A percentile compares a stretch with the other conserved stretches of the same genome.
Evolutionary conservation across 202 grass and related monocot genomes (phyloP).

Genomic region (Panicum virgatum): DNA sequence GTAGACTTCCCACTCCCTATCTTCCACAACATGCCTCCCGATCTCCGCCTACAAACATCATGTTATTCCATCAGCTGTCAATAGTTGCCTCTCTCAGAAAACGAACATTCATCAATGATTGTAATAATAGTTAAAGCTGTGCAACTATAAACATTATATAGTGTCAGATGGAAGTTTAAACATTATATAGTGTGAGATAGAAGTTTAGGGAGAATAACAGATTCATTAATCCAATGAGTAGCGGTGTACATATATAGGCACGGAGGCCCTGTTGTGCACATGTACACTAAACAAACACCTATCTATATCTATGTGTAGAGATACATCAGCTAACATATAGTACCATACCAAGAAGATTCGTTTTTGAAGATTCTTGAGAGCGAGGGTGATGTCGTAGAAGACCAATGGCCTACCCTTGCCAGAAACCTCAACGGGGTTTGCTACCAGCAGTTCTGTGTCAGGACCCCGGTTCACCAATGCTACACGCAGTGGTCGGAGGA

Average conservation of each 20-base stretch:
- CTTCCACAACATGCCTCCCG: constrained; percentile 56
- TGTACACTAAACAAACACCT: no score
- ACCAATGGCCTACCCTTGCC: constrained; percentile 73
- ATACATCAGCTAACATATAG: no score
- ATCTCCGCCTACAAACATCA: constrained; percentile 69
- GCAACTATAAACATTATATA: background rate
- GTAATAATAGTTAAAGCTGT: background rate
- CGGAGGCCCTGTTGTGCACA: no score
- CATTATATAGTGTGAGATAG: no score
- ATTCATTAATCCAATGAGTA: no score
- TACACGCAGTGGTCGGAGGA: constrained; percentile 54
- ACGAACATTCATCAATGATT: background rate
- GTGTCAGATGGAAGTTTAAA: no score
- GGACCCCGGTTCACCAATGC: constrained; percentile 63
- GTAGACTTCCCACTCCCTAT: constrained; percentile 89
- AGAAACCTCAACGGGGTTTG: constrained; percentile 70
- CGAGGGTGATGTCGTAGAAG: constrained; percentile 79
- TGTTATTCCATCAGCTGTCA: background rate
- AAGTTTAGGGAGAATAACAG: no score
- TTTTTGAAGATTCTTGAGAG: constrained; percentile 69
- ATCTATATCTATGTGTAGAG: no score
- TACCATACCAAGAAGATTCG: constrained; percentile 67
- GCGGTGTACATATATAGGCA: no score
- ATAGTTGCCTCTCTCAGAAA: background rate
- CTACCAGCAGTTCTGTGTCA: constrained; percentile 69